phyloP scores from a whole-genome alignment of 2,329 filamentous ascomycete genomes.

The Botrytis squamosa region DNA sequence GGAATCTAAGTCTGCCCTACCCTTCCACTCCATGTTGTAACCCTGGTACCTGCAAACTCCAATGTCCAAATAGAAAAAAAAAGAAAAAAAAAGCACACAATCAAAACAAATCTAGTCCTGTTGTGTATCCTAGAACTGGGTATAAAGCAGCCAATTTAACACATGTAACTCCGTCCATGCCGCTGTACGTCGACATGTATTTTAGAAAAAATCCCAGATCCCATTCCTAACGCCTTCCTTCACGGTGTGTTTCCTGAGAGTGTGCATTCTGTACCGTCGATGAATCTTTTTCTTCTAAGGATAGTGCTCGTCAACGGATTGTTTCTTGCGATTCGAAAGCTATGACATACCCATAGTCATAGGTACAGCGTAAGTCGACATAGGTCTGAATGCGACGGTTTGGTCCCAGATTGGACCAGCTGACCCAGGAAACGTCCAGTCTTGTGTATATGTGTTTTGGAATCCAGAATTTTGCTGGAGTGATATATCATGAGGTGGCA shows the following conservation, averaged over 20 bases:
- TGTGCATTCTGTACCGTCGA: neutral
- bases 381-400: neutral
- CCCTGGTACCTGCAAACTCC: neutral
- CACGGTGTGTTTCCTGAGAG: neutral
- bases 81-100: neutral
- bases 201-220: neutral
- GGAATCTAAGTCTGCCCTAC: neutral
- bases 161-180: neutral
- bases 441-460: neutral
- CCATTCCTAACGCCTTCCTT: neutral
- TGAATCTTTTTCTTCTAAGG: neutral
- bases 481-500: neutral
- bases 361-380: slow-evolving; percentile 1
- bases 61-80: neutral
- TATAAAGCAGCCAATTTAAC: neutral
- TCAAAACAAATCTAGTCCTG: slow-evolving; percentile 3
- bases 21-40: neutral
- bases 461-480: neutral
- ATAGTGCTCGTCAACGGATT: neutral
- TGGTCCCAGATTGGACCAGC: neutral
- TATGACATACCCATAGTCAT: slow-evolving; percentile 1
- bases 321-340: neutral
- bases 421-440: neutral
- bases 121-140: slow-evolving; percentile 1
- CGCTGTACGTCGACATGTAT: neutral